These are phyloP conservation scores for Chlamydomonas sp. DNA, from an alignment of 139 green algal species.

Conservation along the genomic window DNA sequence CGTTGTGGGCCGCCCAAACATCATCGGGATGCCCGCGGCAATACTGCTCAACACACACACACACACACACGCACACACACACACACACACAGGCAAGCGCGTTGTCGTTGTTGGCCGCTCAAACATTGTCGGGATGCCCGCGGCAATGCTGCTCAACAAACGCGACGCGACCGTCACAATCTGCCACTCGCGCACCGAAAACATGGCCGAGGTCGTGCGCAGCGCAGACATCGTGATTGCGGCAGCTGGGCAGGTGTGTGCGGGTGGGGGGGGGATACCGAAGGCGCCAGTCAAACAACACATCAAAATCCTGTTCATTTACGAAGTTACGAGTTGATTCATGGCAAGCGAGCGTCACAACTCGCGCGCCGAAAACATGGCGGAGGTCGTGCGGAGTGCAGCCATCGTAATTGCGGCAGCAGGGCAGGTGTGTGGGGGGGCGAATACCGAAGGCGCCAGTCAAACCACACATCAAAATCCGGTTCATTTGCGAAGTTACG, in stretches of 20 bases:
- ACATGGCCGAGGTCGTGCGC: slow-evolving; percentile 54
- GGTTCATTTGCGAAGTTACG: too few species aligned
- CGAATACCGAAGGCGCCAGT: too few species aligned
- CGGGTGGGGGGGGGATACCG: too few species aligned
- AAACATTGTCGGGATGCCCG: slow-evolving; percentile 94
- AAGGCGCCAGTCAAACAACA: too few species aligned
- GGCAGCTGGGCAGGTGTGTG: slow-evolving; percentile 55
- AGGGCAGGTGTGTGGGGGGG: slow-evolving; percentile 36
- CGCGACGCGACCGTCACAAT: slow-evolving; percentile 81
- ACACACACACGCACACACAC: too few species aligned
- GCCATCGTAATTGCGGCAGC: slow-evolving; percentile 94
- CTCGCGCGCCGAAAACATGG: slow-evolving; percentile 56
- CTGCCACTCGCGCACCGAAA: slow-evolving; percentile 64
- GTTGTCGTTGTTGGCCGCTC: slow-evolving; percentile 17
- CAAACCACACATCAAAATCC: too few species aligned
- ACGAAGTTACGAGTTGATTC: too few species aligned
- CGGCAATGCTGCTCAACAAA: slow-evolving; percentile 82
- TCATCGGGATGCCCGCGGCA: too few species aligned
- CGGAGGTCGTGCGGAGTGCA: slow-evolving; percentile 62
- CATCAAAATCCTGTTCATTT: too few species aligned
- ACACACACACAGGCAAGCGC: too few species aligned
- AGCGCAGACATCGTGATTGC: slow-evolving; percentile 93
- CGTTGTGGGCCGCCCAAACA: too few species aligned
- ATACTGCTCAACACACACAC: too few species aligned
- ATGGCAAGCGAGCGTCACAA: slow-evolving; percentile 84